Base-by-base conservation (phyloP, 1,284 basidiomycete genomes). In the Tremellales sp. region DNA sequence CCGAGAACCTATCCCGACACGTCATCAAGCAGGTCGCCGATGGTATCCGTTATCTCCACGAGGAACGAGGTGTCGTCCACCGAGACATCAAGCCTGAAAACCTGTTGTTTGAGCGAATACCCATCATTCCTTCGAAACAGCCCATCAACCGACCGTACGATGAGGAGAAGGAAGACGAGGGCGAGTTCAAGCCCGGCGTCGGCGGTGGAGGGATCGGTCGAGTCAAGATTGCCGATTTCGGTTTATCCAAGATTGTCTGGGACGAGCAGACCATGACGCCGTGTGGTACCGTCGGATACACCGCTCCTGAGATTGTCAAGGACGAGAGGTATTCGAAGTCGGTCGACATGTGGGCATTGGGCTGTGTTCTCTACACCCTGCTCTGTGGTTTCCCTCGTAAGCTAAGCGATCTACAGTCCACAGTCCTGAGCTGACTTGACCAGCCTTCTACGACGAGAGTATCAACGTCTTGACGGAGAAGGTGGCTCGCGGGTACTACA, bases 261-360 rank as follows among this genome's bases (percentile, higher is more conserved):
- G 88, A 96, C 69, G 91, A 97, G 72, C 86, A 96, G 74, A 99
- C 96, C 10, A 96, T 92, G 87, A 99, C 96, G 23, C 96, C 96
- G 19, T 99, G 96, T 67, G 96, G 96, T 26, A 99, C 96, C 1
- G 94, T 98, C 24, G 96, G 96, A 4, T 99, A 99, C 76, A 98
- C 96, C 2, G 96, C 96, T 3, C 96, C 96, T 2, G 96, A 99
- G 75, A 99, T 99, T 57, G 96, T 99, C 66, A 97, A 97, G 77
- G 96, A 98, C 71, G 93, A 99, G 77, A 82, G 94, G 23, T 99
- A 99, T 73, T 90, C 86, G 71, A 97, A 97, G 77, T 90, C 87
- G 64, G 96, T 98, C 49, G 96, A 99, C 73, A 98, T 98, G 96
- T 99, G 96, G 96, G 96, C 96, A 3, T 77, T 98, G 35, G 96